Evolutionary conservation across 1,284 basidiomycete genomes (phyloP), one percentile per base, ranked within the genome.

Genomic region (Ceratobasidium theobromae): DNA sequence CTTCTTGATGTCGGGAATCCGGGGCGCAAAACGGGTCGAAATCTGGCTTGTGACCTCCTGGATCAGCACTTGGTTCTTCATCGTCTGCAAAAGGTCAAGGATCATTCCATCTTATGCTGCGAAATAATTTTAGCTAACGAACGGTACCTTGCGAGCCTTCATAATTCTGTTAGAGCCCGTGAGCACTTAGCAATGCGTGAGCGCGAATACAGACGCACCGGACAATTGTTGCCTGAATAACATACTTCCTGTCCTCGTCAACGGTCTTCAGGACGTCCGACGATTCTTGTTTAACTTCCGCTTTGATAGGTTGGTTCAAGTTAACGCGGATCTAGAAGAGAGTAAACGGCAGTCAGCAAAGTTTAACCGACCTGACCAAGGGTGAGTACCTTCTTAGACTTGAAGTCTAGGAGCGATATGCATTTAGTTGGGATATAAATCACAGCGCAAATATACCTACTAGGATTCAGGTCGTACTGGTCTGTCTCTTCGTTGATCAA

Each of bases 161-260:
- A 98, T 98, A 76, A 98, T 92, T 66, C 94, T 92, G 72, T 4
- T 25, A 65, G 25, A 38, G 33, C 33, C 16, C 23, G 40, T 38
- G 52, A 21, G 12, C 8, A 23, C 16, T 9, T 23, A 38, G 35
- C 28, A 14, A 32, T 11, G 16, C n/a, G 11, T 54, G 16, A 30
- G 14, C 28, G 38, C 43, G 11, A 23, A 51, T 9, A 25, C 30
- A 28, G 66, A 73, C 86, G 43, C 75, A 93, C 89, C 93, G 89
- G 55, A 99, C 96, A 73, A 99, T 97, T 14, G 93, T 96, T 14
- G 96, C 96, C 76, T 99, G 97, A 68, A 98, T 95, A 67, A 97
- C 87, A 74, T 97, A 91, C 81, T 97, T 96, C 69, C 96, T 86
- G 75, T 99, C 96, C 78, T 99, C 96, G 72, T 99, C 96, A 8